Base-by-base conservation (phyloP, 805 yeast species). In the Candida montana region DNA sequence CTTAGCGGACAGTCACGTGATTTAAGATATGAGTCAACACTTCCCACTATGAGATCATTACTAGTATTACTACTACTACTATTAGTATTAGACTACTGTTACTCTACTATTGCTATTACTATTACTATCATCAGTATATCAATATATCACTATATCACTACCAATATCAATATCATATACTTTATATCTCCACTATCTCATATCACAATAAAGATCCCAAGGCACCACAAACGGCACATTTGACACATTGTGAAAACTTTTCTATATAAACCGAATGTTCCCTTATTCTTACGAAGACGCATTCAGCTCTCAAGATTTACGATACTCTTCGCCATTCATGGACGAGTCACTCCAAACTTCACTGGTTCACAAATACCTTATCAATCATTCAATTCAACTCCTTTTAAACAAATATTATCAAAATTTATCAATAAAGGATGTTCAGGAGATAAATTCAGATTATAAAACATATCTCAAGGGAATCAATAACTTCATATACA, bases 221-320 rank as follows among this genome's bases (percentile, higher is more conserved):
- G 24, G 9, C 24, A 21, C 24, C 33, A 16, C 31, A 37, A 37
- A 37, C 40, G 40, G 40, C 40, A 37, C 40, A 30, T 37, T 37
- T 37, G 40, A 37, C 40, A 37, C 40, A 37, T 37, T 26, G 17
- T 18, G 15, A 36, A 36, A 36, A 28, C 9, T 29, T 36, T 36
- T 36, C 13, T 18, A 6, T 17, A 23, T 13, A 8, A 32, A n/a
- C 9, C 26, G 4, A 7, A 37, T 37, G 33, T 26, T 33, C 11
- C 23, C 13, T 7, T 29, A 13, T 5, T 9, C 34, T 26, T 26
- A 8, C 29, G 6, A 26, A 26, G 12, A 26, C n/a, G 7, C 26
- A 23, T 7, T 23, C 10, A 23, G 10, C n/a, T n/a, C n/a, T n/a
- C n/a, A n/a, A n/a, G n/a, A n/a, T n/a, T n/a, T n/a, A n/a, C n/a